Evolutionary conservation across 306 rosid species (phyloP).

Genomic region (Spatholobus suberectus): DNA sequence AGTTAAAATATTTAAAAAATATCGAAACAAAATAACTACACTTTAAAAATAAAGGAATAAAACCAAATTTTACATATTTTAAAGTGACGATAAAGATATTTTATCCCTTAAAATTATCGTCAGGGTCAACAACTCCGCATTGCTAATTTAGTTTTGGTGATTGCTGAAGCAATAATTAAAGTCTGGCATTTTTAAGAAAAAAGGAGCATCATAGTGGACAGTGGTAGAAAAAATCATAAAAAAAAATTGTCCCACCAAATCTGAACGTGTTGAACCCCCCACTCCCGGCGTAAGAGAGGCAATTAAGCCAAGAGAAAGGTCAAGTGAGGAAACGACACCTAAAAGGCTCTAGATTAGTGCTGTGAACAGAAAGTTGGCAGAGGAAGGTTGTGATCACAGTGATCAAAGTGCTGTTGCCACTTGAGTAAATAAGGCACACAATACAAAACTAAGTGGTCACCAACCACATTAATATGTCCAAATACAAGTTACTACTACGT

Average conservation of each 20-base stretch:
- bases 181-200: background rate
- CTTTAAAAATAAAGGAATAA: background rate
- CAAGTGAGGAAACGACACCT: background rate
- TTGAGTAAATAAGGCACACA: conserved; percentile 48
- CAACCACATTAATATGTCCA: background rate
- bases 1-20: background rate
- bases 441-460: conserved; percentile 21
- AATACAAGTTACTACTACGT: background rate
- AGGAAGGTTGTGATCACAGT: conserved; percentile 15
- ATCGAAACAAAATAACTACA: background rate
- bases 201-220: background rate
- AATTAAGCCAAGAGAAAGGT: background rate
- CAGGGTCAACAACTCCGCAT: background rate
- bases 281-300: background rate
- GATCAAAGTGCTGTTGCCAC: conserved; percentile 33
- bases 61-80: background rate
- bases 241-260: conserved; percentile 10
- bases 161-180: background rate
- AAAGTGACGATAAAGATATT: background rate
- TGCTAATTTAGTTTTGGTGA: background rate
- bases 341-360: background rate
- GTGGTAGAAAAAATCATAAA: background rate
- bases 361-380: background rate
- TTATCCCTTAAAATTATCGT: background rate
- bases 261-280: background rate